Evolutionary conservation across 78 protist species (phyloP).

Genomic region (Planoprotostelium fungivorum): DNA sequence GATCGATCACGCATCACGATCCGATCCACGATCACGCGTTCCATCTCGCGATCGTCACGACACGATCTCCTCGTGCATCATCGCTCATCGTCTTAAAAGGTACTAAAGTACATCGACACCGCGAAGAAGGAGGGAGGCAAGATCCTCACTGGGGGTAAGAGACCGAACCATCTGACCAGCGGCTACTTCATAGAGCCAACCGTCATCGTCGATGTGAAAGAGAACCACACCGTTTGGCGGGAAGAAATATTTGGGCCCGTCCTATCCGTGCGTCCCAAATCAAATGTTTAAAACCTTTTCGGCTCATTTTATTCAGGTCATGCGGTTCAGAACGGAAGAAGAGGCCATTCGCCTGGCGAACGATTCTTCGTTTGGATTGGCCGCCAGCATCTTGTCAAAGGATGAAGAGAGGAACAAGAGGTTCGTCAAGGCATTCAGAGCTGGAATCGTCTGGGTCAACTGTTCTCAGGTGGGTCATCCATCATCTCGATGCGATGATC

Average conservation of each 20-base stretch:
- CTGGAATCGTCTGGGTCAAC: neutral
- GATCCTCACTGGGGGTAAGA: slow-evolving; percentile 17
- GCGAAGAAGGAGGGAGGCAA: slow-evolving; percentile 60
- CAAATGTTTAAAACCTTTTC: neutral
- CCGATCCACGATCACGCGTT: too few relatives aligned
- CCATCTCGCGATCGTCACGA: too few relatives aligned
- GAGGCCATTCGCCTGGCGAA: slow-evolving; percentile 60
- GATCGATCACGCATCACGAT: too few relatives aligned
- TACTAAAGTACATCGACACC: slow-evolving; percentile 19
- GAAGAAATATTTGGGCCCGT: slow-evolving; percentile 89
- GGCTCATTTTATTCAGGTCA: neutral
- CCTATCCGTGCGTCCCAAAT: slow-evolving; percentile 16
- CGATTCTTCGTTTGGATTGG: slow-evolving; percentile 64
- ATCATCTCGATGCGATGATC: too few relatives aligned
- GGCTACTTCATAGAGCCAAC: slow-evolving; percentile 79
- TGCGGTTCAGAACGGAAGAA: slow-evolving; percentile 13
- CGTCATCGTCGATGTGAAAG: slow-evolving; percentile 45
- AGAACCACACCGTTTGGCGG: slow-evolving; percentile 36
- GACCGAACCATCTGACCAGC: neutral
- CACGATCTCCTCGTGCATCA: too few relatives aligned
- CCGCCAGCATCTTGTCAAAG: slow-evolving; percentile 50
- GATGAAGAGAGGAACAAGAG: neutral
- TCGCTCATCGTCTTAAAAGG: too few relatives aligned
- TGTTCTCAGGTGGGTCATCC: neutral
- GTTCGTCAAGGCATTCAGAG: neutral